phyloP scores from a whole-genome alignment of 306 rosid species.

The Phaseolus lunatus region DNA sequence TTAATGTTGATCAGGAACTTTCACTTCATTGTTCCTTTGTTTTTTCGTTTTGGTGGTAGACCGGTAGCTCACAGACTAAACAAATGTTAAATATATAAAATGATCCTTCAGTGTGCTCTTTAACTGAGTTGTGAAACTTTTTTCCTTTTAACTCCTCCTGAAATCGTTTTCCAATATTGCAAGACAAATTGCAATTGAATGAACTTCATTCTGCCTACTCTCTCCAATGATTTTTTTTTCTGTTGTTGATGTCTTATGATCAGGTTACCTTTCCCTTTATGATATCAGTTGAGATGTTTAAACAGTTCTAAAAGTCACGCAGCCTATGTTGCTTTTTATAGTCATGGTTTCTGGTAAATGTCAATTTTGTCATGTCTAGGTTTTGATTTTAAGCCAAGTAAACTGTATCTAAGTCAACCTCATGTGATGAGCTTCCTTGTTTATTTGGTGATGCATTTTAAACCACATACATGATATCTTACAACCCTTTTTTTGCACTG shows the following conservation, averaged over 20 bases:
- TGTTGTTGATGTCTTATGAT: background rate
- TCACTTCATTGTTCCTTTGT: background rate
- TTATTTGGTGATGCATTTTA: conserved; percentile 26
- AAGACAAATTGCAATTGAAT: conserved; percentile 2
- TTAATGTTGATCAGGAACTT: conserved; percentile 5
- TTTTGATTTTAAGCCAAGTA: background rate
- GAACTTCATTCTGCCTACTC: background rate
- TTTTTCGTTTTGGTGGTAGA: background rate
- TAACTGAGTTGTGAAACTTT: background rate
- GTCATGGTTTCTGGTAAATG: conserved; percentile 5
- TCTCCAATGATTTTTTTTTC: background rate
- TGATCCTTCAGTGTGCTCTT: conserved; percentile 2
- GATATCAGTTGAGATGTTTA: conserved; percentile 11
- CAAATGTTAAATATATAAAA: background rate
- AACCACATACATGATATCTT: conserved; percentile 7
- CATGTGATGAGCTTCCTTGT: conserved; percentile 6
- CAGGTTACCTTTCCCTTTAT: conserved; percentile 16
- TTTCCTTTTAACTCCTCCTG: background rate
- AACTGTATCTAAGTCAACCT: conserved; percentile 4
- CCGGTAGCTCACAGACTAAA: background rate
- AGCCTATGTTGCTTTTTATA: background rate
- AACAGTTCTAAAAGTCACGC: background rate
- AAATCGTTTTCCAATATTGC: background rate
- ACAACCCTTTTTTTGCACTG: background rate
- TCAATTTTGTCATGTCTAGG: background rate